phyloP scores from a whole-genome alignment of 1,284 basidiomycete species.

The Apiotrichum porosum region DNA sequence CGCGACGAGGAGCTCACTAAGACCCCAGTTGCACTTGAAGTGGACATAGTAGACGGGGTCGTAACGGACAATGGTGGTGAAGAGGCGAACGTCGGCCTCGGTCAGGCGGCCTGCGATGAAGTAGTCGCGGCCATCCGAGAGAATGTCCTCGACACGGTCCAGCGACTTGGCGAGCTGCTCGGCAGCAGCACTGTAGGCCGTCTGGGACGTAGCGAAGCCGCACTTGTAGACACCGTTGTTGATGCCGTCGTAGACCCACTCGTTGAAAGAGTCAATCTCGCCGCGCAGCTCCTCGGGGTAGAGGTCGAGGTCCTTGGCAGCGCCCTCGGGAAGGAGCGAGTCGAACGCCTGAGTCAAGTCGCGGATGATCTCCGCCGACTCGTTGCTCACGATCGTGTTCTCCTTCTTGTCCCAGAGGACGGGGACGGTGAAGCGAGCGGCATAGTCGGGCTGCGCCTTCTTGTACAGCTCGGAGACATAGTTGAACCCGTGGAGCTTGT shows the following conservation, averaged over 20 bases:
- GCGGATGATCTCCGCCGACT: slow-evolving; percentile 88
- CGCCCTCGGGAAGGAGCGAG: slow-evolving; percentile 57
- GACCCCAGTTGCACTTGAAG: slow-evolving; percentile 89
- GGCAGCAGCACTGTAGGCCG: slow-evolving; percentile 76
- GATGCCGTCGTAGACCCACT: slow-evolving; percentile 67
- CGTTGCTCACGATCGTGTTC: slow-evolving; percentile 90
- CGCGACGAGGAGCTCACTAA: slow-evolving; percentile 32
- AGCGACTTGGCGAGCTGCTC: slow-evolving; percentile 67
- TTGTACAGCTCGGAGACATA: slow-evolving; percentile 85
- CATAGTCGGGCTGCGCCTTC: slow-evolving; percentile 65
- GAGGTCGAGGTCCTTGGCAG: slow-evolving; percentile 64
- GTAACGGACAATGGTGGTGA: slow-evolving; percentile 77
- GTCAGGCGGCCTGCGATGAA: slow-evolving; percentile 76
- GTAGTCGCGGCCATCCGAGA: slow-evolving; percentile 69
- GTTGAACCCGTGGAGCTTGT: slow-evolving; percentile 63
- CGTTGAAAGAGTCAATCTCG: slow-evolving; percentile 83
- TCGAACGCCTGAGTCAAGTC: slow-evolving; percentile 83
- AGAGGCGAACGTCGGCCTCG: slow-evolving; percentile 86
- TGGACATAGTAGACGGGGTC: slow-evolving; percentile 86
- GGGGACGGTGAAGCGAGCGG: slow-evolving; percentile 76
- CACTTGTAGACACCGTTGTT: slow-evolving; percentile 73
- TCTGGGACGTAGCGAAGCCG: slow-evolving; percentile 79
- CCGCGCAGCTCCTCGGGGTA: slow-evolving; percentile 68
- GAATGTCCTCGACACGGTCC: slow-evolving; percentile 72
- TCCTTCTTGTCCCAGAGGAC: slow-evolving; percentile 90